Conservation (phyloP, 139 green algal species). For the Mesotaenium endlicherianum region DNA sequence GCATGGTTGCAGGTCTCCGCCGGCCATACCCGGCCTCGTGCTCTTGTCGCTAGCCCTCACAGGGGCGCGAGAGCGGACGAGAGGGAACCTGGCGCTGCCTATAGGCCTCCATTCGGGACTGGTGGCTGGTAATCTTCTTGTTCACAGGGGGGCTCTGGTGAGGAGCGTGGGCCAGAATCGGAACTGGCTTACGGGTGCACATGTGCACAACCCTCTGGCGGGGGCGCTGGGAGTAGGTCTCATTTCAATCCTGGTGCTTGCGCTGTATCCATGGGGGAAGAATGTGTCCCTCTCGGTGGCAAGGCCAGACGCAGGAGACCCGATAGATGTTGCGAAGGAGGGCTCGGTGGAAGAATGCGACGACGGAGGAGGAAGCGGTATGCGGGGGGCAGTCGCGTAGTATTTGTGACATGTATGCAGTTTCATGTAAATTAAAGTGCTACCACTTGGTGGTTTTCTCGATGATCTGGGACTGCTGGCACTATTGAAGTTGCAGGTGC, state of each 20-base stretch:
- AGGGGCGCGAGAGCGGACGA: not conserved
- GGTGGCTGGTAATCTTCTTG: slow-evolving; percentile 6
- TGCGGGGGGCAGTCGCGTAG: too few relatives aligned
- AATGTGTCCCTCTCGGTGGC: too few relatives aligned
- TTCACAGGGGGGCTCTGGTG: not conserved
- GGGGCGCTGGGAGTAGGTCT: not conserved
- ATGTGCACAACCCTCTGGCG: not conserved
- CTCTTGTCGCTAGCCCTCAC: slow-evolving; percentile 20
- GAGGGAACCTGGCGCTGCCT: slow-evolving; percentile 14
- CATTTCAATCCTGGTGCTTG: not conserved
- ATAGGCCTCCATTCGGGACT: slow-evolving; percentile 41
- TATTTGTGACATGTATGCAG: too few relatives aligned
- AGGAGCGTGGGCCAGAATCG: not conserved
- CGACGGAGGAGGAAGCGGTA: too few relatives aligned
- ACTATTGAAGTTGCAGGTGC: too few relatives aligned
- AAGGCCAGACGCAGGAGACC: too few relatives aligned
- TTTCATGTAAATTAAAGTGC: too few relatives aligned
- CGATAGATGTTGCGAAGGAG: too few relatives aligned
- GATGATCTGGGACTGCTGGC: too few relatives aligned
- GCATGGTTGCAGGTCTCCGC: not conserved
- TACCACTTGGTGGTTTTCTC: too few relatives aligned
- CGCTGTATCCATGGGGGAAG: slow-evolving; percentile 13
- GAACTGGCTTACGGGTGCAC: slow-evolving; percentile 1
- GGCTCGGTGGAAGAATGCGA: too few relatives aligned
- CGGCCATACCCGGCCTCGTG: slow-evolving; percentile 17